These are phyloP conservation scores for Amphicarpaea edgeworthii DNA, from an alignment of 306 rosid species.

Conservation along the genomic window DNA sequence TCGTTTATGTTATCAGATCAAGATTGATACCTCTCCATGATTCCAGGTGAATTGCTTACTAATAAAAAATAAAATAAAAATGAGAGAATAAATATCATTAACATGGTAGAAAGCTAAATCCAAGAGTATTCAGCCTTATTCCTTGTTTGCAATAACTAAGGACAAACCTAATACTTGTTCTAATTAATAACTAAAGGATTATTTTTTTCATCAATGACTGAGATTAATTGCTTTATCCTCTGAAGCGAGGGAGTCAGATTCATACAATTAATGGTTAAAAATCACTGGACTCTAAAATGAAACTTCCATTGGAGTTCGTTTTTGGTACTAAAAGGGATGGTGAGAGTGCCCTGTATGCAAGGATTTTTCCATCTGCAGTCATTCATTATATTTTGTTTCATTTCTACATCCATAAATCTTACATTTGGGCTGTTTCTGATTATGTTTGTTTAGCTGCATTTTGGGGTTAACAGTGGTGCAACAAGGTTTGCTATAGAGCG, in stretches of 20 bases:
- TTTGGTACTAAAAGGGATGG: conserved; percentile 1
- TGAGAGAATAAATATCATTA: conserved; percentile 27
- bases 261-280: not conserved
- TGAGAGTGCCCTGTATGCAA: conserved; percentile 16
- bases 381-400: conserved; percentile 2
- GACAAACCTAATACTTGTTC: not conserved
- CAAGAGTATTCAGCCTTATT: not conserved
- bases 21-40: conserved; percentile 16
- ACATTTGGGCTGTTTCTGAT: conserved; percentile 27
- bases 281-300: conserved; percentile 10
- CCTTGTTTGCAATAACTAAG: not conserved
- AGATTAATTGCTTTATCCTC: not conserved
- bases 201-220: not conserved
- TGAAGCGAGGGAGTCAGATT: not conserved
- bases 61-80: not conserved
- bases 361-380: conserved; percentile 6
- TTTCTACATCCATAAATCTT: conserved; percentile 12
- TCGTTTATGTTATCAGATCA: conserved; percentile 26
- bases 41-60: not conserved
- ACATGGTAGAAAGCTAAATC: not conserved
- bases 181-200: not conserved
- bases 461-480: conserved; percentile 98
- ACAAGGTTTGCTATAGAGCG: conserved; percentile 89
- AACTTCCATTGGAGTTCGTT: not conserved
- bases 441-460: conserved; percentile 71